phyloP scores from a whole-genome alignment of 2,329 filamentous ascomycete species.

The Neopestalotiopsis sp. region DNA sequence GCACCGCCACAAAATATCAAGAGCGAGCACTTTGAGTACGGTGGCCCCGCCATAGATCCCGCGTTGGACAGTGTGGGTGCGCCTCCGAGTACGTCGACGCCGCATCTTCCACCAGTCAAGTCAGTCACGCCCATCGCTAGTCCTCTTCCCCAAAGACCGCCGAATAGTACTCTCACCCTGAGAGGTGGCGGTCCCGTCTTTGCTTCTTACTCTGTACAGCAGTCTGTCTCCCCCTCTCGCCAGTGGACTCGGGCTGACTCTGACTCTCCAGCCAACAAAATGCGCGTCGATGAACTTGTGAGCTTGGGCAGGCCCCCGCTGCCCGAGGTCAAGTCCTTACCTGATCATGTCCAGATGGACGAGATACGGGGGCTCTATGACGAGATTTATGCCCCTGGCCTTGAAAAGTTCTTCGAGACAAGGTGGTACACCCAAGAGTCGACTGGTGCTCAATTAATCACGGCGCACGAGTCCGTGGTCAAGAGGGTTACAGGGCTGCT shows the following conservation, averaged over 20 bases:
- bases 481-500: constrained; percentile 73
- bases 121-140: constrained; percentile 28
- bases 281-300: constrained; percentile 78
- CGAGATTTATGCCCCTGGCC: constrained; percentile 76
- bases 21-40: constrained; percentile 59
- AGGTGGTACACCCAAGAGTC: constrained; percentile 72
- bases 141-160: constrained; percentile 35
- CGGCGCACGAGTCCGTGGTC: constrained; percentile 61
- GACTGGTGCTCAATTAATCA: constrained; percentile 51
- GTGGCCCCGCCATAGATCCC: constrained; percentile 66
- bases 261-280: constrained; percentile 61
- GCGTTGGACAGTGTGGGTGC: constrained; percentile 58
- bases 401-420: constrained; percentile 81
- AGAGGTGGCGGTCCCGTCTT: constrained; percentile 55
- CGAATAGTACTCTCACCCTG: constrained; percentile 48
- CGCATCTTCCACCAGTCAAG: constrained; percentile 36
- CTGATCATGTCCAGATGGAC: constrained; percentile 58
- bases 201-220: constrained; percentile 39
- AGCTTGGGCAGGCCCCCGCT: constrained; percentile 63
- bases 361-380: constrained; percentile 76
- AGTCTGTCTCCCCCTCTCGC: constrained; percentile 34
- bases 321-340: constrained; percentile 59
- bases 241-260: constrained; percentile 49
- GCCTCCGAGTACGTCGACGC: constrained; percentile 42
- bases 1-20: constrained; percentile 39